Evolutionary conservation across 2,329 filamentous ascomycete genomes (phyloP), one percentile per base, ranked within the genome.

Genomic region (Trichoderma pleuroti): DNA sequence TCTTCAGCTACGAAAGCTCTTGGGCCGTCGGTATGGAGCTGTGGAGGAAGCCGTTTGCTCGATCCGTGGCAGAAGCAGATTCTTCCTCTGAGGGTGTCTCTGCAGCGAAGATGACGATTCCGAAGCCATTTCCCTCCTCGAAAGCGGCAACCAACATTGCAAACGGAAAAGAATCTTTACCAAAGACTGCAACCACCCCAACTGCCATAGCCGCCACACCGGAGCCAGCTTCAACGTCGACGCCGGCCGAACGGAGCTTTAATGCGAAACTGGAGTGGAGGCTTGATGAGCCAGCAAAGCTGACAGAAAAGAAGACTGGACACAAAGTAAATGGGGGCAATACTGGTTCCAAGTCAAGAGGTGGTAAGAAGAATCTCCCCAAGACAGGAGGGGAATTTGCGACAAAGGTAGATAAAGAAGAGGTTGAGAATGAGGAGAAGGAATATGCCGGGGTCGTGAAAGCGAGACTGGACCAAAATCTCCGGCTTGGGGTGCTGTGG

Each of bases 1-100:
- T 98, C 63, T 98, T 98, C 82, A 97, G 93, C 79, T 99, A 98
- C 83, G 96, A 99, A 83, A 97, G 93, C 78, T 92, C 96, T 71
- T 91, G 97, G 85, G 91, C 94, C 30, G 87, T 98, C 28, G 96
- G 96, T 16, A 93, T 93, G 83, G 96, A 99, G 82, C 84, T 98
- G 56, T 99, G 96, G 95, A 90, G 93, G 77, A 91, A 89, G 76
- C 84, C 84, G 24, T 79, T 82, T 18, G 70, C 75, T 72, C 81
- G 83, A 21, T 81, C 54, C 78, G 80, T 75, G 28, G 75, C 82
- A 7, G 81, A 81, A 7, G 78, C 78, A 1, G 80, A 80, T 4
- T 6, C 36, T 3, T 11, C 21, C 52, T 12, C 6, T 18, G 12
- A 26, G 6, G 52, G 59, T 18, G 4, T 21, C 7, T 26, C 42